Percentiles rank a stretch among this genome's conserved stretches.
These are phyloP conservation scores for Monilinia aucupariae DNA, from an alignment of 2,329 filamentous ascomycete species.

Conservation along the genomic window DNA sequence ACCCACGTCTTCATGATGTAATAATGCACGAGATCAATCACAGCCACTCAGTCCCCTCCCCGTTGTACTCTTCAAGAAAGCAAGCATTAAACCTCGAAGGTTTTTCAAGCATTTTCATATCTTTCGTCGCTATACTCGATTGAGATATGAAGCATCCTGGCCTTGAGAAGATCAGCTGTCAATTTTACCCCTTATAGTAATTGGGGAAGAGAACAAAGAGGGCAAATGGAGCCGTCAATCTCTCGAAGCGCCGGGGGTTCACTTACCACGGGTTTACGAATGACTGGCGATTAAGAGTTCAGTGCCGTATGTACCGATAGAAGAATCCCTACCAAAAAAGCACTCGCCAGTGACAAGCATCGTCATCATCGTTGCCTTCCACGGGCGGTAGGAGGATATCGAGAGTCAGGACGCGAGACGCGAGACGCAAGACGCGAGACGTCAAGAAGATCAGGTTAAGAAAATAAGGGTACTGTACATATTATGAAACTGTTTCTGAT, in stretches of 20 bases:
- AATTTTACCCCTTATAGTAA: not conserved
- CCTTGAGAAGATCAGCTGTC: not conserved
- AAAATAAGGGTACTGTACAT: not conserved
- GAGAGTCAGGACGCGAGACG: too few relatives aligned
- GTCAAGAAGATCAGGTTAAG: constrained; percentile 8
- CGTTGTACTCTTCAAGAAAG: not conserved
- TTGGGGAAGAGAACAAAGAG: not conserved
- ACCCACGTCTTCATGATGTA: constrained; percentile 11
- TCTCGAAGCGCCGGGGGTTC: constrained; percentile 7
- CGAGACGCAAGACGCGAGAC: too few relatives aligned
- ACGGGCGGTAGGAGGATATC: not conserved
- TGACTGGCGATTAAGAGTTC: not conserved
- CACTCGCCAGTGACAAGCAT: not conserved
- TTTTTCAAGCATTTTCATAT: constrained; percentile 6
- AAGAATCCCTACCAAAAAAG: not conserved
- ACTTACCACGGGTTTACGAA: not conserved
- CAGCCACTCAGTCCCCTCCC: not conserved
- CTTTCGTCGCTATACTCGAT: not conserved
- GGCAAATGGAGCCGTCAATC: not conserved
- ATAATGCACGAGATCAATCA: constrained; percentile 3
- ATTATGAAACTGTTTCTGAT: not conserved
- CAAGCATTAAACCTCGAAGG: not conserved
- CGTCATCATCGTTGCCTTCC: constrained; percentile 1
- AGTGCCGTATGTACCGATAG: not conserved
- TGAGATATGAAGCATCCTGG: not conserved